A percentile compares a stretch with the other conserved stretches of the same genome.
Evolutionary conservation across 306 rosid species (phyloP).

Genomic region (Acacia crassicarpa): DNA sequence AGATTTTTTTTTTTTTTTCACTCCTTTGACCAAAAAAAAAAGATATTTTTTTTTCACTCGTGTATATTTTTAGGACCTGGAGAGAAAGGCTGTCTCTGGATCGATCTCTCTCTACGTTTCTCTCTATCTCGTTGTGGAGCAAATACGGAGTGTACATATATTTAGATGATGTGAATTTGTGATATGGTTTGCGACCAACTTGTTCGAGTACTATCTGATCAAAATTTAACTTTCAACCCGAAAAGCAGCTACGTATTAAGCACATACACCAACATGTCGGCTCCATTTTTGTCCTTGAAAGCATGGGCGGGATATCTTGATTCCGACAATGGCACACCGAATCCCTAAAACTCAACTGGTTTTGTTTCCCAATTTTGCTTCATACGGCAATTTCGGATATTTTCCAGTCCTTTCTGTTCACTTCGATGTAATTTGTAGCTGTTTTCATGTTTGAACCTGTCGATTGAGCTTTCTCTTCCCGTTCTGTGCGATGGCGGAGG

Average conservation of each 20-base stretch:
- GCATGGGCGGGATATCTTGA: neutral
- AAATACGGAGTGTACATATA: neutral
- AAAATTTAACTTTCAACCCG: neutral
- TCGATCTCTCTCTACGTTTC: neutral
- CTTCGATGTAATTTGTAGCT: neutral
- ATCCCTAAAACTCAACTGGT: neutral
- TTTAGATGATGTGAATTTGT: neutral
- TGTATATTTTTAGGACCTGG: neutral
- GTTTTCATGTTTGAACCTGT: neutral
- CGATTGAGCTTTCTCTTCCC: neutral
- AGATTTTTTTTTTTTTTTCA: no score
- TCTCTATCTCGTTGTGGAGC: neutral
- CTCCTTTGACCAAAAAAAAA: no score
- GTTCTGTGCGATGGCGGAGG: constrained; percentile 26
- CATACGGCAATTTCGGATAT: constrained; percentile 28
- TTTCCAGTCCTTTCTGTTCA: neutral
- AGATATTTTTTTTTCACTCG: neutral
- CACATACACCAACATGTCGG: no score
- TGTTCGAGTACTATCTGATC: neutral
- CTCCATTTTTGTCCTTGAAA: neutral
- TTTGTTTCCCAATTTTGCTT: neutral
- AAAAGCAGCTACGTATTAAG: neutral
- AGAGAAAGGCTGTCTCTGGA: neutral
- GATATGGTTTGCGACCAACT: neutral
- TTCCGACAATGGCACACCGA: neutral